Evolutionary conservation across 148 eudicot genomes (phyloP).

Genomic region (Camellia lanceoleosa): DNA sequence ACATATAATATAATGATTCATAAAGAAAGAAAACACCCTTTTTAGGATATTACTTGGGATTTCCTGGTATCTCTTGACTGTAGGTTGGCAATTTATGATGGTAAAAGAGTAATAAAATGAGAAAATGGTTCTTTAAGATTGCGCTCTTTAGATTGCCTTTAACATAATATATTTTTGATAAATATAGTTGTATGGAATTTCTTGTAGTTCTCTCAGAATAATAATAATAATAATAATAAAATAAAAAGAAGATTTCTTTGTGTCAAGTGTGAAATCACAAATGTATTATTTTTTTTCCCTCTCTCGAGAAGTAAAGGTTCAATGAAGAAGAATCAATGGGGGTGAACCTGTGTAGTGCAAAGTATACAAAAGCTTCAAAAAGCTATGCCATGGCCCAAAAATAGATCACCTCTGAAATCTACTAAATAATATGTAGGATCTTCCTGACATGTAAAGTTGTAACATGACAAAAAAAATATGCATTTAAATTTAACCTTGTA

Average conservation of each 20-base stretch:
- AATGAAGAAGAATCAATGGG: not conserved
- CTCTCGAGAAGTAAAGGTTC: not conserved
- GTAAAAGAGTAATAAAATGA: not conserved
- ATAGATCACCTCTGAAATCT: not conserved
- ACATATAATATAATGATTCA: not conserved
- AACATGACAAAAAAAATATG: not conserved
- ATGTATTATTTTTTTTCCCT: not conserved
- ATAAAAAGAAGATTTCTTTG: not conserved
- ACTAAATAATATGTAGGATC: not conserved
- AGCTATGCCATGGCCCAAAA: not conserved
- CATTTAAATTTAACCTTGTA: not conserved
- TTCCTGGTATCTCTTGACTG: conserved; percentile 1
- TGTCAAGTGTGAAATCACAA: not conserved
- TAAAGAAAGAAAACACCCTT: not conserved
- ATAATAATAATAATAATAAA: too few relatives aligned
- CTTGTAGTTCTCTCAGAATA: not conserved
- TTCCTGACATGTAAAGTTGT: not conserved
- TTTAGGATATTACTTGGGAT: not conserved
- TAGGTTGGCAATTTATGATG: not conserved
- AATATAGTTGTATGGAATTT: not conserved
- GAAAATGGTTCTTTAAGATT: not conserved
- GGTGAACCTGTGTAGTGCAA: not conserved
- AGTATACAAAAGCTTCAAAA: not conserved
- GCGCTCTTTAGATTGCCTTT: too few relatives aligned
- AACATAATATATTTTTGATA: not conserved